Conservation (phyloP, 2,329 filamentous ascomycete genomes). For the Trichoderma sp. region DNA sequence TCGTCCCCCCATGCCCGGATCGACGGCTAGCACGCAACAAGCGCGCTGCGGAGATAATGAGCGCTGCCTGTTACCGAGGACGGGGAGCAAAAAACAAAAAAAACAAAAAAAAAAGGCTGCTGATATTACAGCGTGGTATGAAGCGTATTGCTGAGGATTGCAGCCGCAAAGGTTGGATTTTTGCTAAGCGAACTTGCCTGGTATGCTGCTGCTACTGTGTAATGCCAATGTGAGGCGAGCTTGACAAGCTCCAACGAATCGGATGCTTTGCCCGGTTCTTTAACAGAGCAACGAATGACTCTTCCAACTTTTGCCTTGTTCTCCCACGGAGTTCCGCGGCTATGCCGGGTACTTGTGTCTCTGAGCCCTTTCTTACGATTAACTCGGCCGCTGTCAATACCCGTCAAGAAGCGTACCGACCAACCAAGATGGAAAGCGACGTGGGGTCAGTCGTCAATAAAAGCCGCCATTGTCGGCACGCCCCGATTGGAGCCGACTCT, state of each 20-base stretch:
- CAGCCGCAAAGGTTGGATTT: background rate
- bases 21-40: constrained; percentile 24
- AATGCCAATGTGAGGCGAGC: background rate
- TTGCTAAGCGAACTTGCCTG: background rate
- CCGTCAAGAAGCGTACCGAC: background rate
- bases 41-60: constrained; percentile 22
- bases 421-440: background rate
- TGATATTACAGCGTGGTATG: background rate
- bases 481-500: constrained; percentile 1
- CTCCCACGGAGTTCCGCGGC: background rate
- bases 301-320: background rate
- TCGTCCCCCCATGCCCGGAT: constrained; percentile 21
- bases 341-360: background rate
- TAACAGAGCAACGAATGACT: background rate
- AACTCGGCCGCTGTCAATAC: constrained; percentile 2
- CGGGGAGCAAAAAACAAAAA: background rate
- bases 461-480: constrained; percentile 20
- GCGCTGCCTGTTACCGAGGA: constrained; percentile 3
- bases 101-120: background rate
- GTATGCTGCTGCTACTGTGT: background rate
- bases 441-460: background rate
- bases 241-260: background rate
- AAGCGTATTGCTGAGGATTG: no score
- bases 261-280: background rate
- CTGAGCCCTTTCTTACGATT: background rate